Evolutionary conservation across 225 moss, liverwort and hornwort species (phyloP).

Genomic region (Polytrichum commune): DNA sequence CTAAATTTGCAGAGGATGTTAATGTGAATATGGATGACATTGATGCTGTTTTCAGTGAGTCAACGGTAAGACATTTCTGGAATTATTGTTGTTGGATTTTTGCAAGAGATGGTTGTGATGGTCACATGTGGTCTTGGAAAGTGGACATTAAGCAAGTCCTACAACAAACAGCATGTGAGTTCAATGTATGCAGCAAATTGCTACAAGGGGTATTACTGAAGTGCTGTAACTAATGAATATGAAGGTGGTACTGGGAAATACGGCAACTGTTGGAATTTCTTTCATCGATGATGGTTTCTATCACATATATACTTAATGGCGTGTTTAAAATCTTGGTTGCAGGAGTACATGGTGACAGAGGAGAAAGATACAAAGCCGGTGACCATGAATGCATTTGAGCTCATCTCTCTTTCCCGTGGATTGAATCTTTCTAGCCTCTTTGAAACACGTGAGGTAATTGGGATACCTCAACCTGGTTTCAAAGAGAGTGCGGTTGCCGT

Average conservation of each 20-base stretch:
- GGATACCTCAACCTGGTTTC: neutral
- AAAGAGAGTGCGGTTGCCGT: no score
- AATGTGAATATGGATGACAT: conserved; percentile 73
- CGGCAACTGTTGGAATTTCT: no score
- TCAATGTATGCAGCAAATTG: no score
- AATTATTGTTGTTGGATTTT: no score
- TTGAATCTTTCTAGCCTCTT: conserved; percentile 89
- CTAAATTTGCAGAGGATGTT: conserved; percentile 83
- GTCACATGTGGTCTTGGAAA: no score
- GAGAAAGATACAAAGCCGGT: conserved; percentile 80
- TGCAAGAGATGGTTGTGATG: no score
- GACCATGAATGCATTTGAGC: conserved; percentile 94
- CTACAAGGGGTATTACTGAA: no score
- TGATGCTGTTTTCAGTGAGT: conserved; percentile 88
- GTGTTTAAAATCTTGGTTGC: conserved; percentile 8
- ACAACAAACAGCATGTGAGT: no score
- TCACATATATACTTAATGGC: neutral
- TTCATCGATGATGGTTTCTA: no score
- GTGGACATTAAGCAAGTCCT: no score
- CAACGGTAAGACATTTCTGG: conserved; percentile 31
- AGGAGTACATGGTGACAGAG: conserved; percentile 89
- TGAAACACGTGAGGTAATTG: conserved; percentile 50
- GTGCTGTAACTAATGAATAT: no score
- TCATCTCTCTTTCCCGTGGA: conserved; percentile 90
- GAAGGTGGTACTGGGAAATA: no score